These are phyloP conservation scores for Pyrus communis DNA, from an alignment of 306 rosid species.

Conservation along the genomic window DNA sequence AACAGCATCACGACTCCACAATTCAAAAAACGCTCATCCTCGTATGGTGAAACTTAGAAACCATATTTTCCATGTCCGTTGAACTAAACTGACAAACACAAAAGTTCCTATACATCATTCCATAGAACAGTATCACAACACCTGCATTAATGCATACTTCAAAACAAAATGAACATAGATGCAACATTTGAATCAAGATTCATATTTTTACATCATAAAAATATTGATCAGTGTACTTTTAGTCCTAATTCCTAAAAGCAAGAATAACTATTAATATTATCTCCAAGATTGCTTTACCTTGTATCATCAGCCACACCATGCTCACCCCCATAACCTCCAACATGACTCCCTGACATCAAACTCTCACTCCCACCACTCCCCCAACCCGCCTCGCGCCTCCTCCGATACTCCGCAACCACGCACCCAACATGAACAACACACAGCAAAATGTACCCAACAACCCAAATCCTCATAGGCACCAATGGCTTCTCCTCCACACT, in stretches of 20 bases:
- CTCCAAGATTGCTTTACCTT: conserved; percentile 30
- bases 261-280: background rate
- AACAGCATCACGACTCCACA: background rate
- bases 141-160: background rate
- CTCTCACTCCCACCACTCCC: conserved; percentile 33
- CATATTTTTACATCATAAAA: background rate
- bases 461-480: conserved; percentile 76
- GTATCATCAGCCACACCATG: conserved; percentile 19
- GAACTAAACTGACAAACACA: background rate
- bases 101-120: background rate
- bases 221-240: background rate
- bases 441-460: conserved; percentile 54
- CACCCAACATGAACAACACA: conserved; percentile 50
- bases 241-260: background rate
- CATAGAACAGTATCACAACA: background rate
- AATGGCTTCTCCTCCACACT: conserved; percentile 52
- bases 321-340: conserved; percentile 27
- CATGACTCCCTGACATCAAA: conserved; percentile 51
- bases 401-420: conserved; percentile 41
- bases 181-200: background rate
- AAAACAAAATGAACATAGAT: background rate
- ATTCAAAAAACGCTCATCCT: background rate
- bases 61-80: background rate
- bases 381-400: conserved; percentile 19
- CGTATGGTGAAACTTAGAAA: background rate